Evolutionary conservation across 129 eudicot genomes (phyloP).

Genomic region (Cynara cardunculus): DNA sequence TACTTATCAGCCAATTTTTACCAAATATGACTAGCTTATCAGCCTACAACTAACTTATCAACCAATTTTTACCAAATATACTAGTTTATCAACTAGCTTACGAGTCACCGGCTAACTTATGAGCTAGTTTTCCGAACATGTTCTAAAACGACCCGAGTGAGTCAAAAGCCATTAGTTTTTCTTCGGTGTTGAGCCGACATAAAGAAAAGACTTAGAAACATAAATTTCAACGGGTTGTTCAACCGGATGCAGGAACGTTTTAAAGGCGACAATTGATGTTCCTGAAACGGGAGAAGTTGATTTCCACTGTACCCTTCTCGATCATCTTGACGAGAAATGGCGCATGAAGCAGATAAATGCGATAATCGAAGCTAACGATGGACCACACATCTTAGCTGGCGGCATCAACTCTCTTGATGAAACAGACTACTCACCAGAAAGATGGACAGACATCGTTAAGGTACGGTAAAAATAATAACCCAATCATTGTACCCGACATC

Average conservation of each 20-base stretch:
- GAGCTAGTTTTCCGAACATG: not conserved
- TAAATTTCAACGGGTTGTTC: not conserved
- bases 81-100: not conserved
- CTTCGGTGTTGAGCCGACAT: not conserved
- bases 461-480: constrained; percentile 25
- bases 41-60: not conserved
- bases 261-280: constrained; percentile 87
- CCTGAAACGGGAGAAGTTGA: constrained; percentile 83
- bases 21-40: no score
- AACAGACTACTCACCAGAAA: constrained; percentile 83
- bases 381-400: constrained; percentile 92
- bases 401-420: constrained; percentile 87
- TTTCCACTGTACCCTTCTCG: constrained; percentile 83
- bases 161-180: no score
- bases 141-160: not conserved
- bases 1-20: no score
- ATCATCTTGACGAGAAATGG: constrained; percentile 93
- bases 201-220: not conserved
- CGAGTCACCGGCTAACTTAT: not conserved
- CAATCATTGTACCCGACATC: not conserved
- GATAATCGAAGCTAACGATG: constrained; percentile 64
- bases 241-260: constrained; percentile 69
- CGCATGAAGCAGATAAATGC: constrained; percentile 90
- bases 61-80: not conserved
- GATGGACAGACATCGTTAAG: constrained; percentile 98